phyloP scores from a whole-genome alignment of 352 stramenopile species.

The Phytophthora lateralis region DNA sequence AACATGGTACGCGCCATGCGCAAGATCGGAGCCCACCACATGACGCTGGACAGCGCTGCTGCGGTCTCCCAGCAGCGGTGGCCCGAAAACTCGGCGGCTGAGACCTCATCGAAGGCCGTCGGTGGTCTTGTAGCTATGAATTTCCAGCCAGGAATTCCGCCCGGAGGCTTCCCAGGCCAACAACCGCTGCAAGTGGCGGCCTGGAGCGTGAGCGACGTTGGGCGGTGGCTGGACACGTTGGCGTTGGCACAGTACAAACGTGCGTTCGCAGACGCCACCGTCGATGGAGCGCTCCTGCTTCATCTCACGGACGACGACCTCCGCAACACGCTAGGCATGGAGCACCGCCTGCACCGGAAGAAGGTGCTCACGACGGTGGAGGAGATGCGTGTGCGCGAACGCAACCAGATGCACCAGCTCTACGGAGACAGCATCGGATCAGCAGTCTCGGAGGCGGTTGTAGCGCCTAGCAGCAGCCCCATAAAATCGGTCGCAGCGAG shows the following conservation, averaged over 20 bases:
- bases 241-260: conserved; percentile 89
- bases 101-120: conserved; percentile 10
- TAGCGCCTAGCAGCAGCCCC: conserved; percentile 13
- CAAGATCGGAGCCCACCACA: conserved; percentile 92
- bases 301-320: conserved; percentile 93
- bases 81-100: conserved; percentile 50
- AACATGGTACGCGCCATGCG: conserved; percentile 98
- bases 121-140: conserved; percentile 5
- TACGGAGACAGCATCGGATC: conserved; percentile 31
- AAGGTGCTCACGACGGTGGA: conserved; percentile 93
- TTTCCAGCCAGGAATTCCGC: conserved; percentile 58
- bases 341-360: conserved; percentile 95
- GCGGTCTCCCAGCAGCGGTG: conserved; percentile 66
- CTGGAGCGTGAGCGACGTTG: conserved; percentile 91
- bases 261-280: conserved; percentile 86
- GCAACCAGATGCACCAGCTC: conserved; percentile 50
- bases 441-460: conserved; percentile 8
- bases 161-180: conserved; percentile 63
- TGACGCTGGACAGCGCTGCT: conserved; percentile 86
- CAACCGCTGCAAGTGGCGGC: conserved; percentile 67
- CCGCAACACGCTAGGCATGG: conserved; percentile 94
- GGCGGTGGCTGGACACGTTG: conserved; percentile 91
- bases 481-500: not conserved
- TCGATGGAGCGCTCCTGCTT: conserved; percentile 91
- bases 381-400: conserved; percentile 65